Base-by-base conservation (phyloP, 1,139 yeast genomes). In the Casaregolazyma suthepensis region DNA sequence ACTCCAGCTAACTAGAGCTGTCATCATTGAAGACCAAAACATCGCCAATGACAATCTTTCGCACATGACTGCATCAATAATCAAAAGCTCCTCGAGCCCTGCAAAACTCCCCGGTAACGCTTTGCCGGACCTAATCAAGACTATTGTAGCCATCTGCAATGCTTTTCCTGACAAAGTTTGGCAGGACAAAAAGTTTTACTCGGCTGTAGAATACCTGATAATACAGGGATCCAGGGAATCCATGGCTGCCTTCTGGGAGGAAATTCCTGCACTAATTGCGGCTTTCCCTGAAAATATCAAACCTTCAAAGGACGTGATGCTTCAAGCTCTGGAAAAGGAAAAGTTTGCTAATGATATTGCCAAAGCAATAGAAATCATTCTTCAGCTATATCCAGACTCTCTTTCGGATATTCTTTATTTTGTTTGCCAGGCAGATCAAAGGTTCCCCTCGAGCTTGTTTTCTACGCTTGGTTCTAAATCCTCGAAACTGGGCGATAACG, bases 21-120 rank as follows among this genome's bases (percentile, higher is more conserved):
- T 64, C 43, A 57, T 58, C 2, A 35, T 54, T n/a, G 48, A 55
- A 17, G 51, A 57, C 18, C 53, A 56, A 15, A 54, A 53, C 0
- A 52, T 60, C 44, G 54, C 63, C 9, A 61, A 63, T 43, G 49
- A 52, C 10, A 56, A 63, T 23, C 52, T 69, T 10, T 56, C 56
- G 12, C 49, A 56, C 1, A 62, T 67, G 52, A 61, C 68, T 20
- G 37, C 48, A 19, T 23, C 46, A 1, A 10, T 49, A 18, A 22
- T 49, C 1, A 49, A 49, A 37, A 37, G 43, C 43, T 49, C 47
- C 43, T 31, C 47, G 13, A 26, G 18, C 10, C 35, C 52, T 13
- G 23, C 22, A 9, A 49, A 44, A 22, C 22, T 31, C 20, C 47
- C 52, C 4, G 52, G 52, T 20, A 42, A 22, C 2, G 38, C 45